Evolutionary conservation across 2,329 filamentous ascomycete genomes (phyloP).

Genomic region (Capronia americana): DNA sequence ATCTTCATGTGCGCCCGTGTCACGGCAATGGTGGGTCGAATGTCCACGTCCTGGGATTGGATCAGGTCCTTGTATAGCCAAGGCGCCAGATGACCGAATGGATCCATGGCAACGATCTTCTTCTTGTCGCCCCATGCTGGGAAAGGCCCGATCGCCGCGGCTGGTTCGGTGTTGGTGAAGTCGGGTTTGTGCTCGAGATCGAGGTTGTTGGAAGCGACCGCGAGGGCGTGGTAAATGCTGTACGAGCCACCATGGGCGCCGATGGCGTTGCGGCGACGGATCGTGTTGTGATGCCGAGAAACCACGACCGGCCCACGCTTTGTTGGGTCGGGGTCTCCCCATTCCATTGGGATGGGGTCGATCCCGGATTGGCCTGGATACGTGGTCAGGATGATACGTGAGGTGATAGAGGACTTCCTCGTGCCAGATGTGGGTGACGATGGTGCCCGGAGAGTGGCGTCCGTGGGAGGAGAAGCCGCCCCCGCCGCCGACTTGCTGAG

Average conservation of each 20-base stretch:
- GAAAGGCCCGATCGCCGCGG: constrained; percentile 86
- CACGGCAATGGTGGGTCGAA: constrained; percentile 87
- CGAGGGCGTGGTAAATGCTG: constrained; percentile 92
- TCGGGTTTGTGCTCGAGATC: constrained; percentile 79
- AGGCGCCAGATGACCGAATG: constrained; percentile 83
- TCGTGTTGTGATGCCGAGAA: constrained; percentile 74
- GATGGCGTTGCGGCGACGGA: constrained; percentile 77
- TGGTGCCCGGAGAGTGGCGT: constrained; percentile 26
- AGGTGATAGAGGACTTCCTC: constrained; percentile 46
- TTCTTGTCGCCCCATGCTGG: constrained; percentile 86
- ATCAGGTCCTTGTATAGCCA: constrained; percentile 83
- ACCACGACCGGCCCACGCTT: constrained; percentile 88
- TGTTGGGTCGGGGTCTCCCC: constrained; percentile 78
- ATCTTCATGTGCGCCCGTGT: constrained; percentile 95
- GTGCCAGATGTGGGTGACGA: constrained; percentile 32
- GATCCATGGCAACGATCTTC: constrained; percentile 98
- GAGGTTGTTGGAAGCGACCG: constrained; percentile 88
- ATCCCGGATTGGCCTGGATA: constrained; percentile 95
- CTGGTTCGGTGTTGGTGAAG: constrained; percentile 87
- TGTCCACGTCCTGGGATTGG: constrained; percentile 78
- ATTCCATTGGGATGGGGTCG: constrained; percentile 85
- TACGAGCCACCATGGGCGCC: constrained; percentile 87
- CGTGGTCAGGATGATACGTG: constrained; percentile 75
- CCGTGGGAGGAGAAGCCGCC: constrained; percentile 25
- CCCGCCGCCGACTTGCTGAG: constrained; percentile 32